A percentile compares a stretch with the other conserved stretches of the same genome.
Conservation (phyloP, 1,139 yeast species). For the Suhomyces yuchorum region DNA sequence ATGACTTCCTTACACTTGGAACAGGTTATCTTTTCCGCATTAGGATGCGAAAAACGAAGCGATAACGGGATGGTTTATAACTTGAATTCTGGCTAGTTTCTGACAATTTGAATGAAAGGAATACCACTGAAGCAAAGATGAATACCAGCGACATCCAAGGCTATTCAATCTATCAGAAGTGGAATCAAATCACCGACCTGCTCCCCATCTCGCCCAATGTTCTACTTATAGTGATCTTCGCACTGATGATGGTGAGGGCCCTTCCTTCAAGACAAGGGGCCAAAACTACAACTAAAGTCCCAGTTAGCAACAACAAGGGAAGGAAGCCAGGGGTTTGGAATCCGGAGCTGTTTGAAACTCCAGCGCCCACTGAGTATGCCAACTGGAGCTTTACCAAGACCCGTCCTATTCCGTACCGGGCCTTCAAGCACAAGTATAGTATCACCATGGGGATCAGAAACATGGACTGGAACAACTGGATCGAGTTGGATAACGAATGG, state of each 20-base stretch:
- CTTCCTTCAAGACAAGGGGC: background rate
- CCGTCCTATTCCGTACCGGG: conserved; percentile 60
- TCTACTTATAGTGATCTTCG: conserved; percentile 3
- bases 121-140: background rate
- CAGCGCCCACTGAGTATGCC: conserved; percentile 48
- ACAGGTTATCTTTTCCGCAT: conserved; percentile 18
- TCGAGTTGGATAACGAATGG: conserved; percentile 70
- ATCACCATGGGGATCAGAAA: conserved; percentile 66
- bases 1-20: background rate
- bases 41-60: conserved; percentile 16
- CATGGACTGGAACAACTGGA: conserved; percentile 63
- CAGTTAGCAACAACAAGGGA: conserved; percentile 27
- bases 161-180: background rate
- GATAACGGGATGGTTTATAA: background rate
- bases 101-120: background rate
- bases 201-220: conserved; percentile 8
- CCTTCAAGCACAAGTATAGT: conserved; percentile 58
- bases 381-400: conserved; percentile 56
- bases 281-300: background rate
- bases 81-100: background rate
- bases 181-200: conserved; percentile 1
- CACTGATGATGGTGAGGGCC: conserved; percentile 1
- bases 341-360: conserved; percentile 53
- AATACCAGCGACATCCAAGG: background rate
- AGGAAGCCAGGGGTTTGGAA: conserved; percentile 52